Evolutionary conservation across 768 basidiomycete genomes (phyloP), one percentile per base, ranked within the genome.

Genomic region (Kwoniella heveanensis): DNA sequence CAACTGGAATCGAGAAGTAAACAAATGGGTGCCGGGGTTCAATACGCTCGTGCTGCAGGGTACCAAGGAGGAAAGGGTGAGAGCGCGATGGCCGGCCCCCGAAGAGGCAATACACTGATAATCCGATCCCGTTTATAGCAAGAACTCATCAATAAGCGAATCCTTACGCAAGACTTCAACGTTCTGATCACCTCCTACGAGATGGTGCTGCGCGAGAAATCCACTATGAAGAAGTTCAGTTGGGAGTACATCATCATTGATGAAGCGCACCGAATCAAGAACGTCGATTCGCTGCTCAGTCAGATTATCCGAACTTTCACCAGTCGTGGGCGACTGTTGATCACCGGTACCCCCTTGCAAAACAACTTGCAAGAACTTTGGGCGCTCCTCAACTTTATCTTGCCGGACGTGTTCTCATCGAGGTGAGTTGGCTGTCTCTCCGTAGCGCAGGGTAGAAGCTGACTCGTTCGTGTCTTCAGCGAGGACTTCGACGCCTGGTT

Each of bases 221-320:
- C 86, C n/a, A 85, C 89, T 0, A 83, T 98, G 66, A 92, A 91
- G 81, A 95, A 95, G 79, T 91, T 97, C 79, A 89, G 89, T 0
- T 98, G 97, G 83, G 91, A 95, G 80, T 98, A 98, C 81, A 97
- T 97, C 80, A 86, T 90, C 68, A 98, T 99, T 74, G 95, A 99
- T 81, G 95, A 99, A 81, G 95, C 95, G 0, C 95, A 99, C 76
- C 89, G 96, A 24, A 99, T 99, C 85, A 98, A 98, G 83, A 98
- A 98, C 78, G 93, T 95, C 70, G 92, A 97, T 79, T 95, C 92
- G 13, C 89, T 98, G 72, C 85, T 99, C 17, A 88, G 88, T 17
- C 92, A 96, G 81, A 97, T 99, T 73, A 92, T 98, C 52, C 86
- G 95, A 53, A 83, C 89, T 2, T 98, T 97, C 81, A 85, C 86